phyloP scores from a whole-genome alignment of 164 flowering plant species.

The Magnolia officinalis region DNA sequence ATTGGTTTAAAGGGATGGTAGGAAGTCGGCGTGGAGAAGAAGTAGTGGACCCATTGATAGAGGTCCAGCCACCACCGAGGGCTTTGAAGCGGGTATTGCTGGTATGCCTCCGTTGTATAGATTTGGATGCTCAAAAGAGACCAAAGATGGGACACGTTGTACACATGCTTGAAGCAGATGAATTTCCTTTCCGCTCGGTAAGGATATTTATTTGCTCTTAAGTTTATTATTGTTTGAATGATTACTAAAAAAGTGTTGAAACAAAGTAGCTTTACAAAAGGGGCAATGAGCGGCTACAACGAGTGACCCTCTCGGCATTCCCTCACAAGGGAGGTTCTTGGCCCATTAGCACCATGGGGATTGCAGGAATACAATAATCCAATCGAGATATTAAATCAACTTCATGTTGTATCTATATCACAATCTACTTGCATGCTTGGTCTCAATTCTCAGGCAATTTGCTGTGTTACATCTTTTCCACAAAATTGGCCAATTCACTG shows the following conservation, averaged over 20 bases:
- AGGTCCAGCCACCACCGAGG: conserved; percentile 58
- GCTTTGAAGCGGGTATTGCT: conserved; percentile 63
- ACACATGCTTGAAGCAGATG: conserved; percentile 96
- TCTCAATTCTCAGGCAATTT: no score
- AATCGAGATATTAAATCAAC: no score
- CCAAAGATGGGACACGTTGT: conserved; percentile 92
- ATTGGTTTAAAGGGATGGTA: conserved; percentile 87
- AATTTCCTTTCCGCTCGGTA: conserved; percentile 72
- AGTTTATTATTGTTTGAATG: background rate
- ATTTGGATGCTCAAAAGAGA: conserved; percentile 62
- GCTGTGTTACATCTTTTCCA: no score
- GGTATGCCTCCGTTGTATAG: conserved; percentile 86
- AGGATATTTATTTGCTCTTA: conserved; percentile 19
- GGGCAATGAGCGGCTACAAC: background rate
- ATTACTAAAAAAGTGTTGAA: background rate
- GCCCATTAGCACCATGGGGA: background rate
- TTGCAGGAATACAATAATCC: background rate
- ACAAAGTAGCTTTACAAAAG: background rate
- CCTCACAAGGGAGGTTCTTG: background rate
- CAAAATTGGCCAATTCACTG: no score
- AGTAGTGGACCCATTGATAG: conserved; percentile 61
- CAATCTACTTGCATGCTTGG: no score
- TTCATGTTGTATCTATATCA: no score
- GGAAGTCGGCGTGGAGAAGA: conserved; percentile 68
- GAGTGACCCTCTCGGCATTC: background rate